Conservation (phyloP, 2,329 filamentous ascomycete species). For the Magnaporthiopsis incrustans region DNA sequence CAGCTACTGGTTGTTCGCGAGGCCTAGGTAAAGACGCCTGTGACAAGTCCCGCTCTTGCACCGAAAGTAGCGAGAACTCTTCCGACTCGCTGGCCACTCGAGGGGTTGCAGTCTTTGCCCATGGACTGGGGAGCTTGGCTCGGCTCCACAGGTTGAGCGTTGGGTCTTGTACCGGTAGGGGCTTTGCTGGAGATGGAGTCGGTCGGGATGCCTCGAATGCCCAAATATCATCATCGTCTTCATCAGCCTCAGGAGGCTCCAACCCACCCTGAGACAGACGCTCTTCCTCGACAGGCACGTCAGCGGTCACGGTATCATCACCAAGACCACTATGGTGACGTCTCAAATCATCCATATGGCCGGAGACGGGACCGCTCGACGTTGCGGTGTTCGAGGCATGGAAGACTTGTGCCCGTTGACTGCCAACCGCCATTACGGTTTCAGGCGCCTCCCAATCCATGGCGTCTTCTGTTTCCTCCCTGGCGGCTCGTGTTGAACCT, state of each 20-base stretch:
- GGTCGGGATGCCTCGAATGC: constrained; percentile 46
- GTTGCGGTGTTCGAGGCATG: constrained; percentile 10
- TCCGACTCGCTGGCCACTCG: constrained; percentile 26
- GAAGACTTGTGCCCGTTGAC: constrained; percentile 10
- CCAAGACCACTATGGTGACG: not conserved
- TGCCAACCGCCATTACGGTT: constrained; percentile 7
- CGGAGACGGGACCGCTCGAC: not conserved
- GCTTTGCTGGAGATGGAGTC: constrained; percentile 24
- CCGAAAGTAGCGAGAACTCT: constrained; percentile 37
- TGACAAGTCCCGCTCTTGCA: constrained; percentile 14
- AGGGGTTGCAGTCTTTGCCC: constrained; percentile 26
- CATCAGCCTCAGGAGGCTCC: constrained; percentile 16
- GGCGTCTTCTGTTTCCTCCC: constrained; percentile 19
- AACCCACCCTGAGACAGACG: not conserved
- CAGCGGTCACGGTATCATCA: not conserved
- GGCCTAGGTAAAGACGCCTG: constrained; percentile 4
- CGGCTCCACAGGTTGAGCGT: constrained; percentile 18
- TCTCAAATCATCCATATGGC: not conserved
- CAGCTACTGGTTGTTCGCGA: constrained; percentile 6
- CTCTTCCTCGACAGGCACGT: not conserved
- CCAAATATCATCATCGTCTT: constrained; percentile 50
- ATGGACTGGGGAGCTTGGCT: constrained; percentile 25
- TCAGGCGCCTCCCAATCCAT: constrained; percentile 35
- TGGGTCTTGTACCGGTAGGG: constrained; percentile 11
- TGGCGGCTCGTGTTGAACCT: constrained; percentile 23